Base-by-base conservation (phyloP, 306 rosid genomes). In the Ammopiptanthus mongolicus region DNA sequence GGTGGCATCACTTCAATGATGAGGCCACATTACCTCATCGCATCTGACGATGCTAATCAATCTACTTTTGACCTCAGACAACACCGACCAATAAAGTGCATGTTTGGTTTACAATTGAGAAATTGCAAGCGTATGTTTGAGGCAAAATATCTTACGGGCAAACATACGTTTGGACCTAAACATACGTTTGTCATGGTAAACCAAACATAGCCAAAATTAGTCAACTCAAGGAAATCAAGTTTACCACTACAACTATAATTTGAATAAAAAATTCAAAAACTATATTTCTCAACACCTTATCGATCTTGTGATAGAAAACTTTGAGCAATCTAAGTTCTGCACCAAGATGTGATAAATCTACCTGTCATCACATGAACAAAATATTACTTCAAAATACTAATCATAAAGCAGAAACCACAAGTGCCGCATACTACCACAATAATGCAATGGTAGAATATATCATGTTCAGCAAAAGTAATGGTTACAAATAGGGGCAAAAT, bases 241-340 rank as follows among this genome's bases (percentile, higher is more conserved):
- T 22, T 25, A 21, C 18, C 46, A 21, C 17, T 36, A 50, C 6
- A 8, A 62, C 19, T 1, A 8, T n/a, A 13, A 50, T 36, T 55
- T 8, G 6, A 21, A 39, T 51, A 33, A 39, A 31, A 59, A 51
- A 8, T 31, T 58, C 2, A 44, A 1, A 53, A 58, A 42, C 51
- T 39, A 5, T 3, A 57, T 9, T 50, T 12, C 28, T 12, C 37
- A 69, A 7, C 50, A 94, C 98, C 97, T 91, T 94, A 65, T 91
- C 90, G 51, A 94, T 94, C 84, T 88, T 94, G 87, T 94, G 98
- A 83, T 87, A 84, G 78, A 88, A 94, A 82, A 91, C 96, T 80
- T 90, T 96, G 15, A 94, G 88, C 76, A 94, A 80, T 81, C 98
- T 85, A 65, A 91, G 88, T 81, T 91, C 97, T 7, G 95, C 98